A percentile compares a stretch with the other conserved stretches of the same genome.
Evolutionary conservation across 768 basidiomycete species (phyloP).

Genomic region (Suillus brevipes): DNA sequence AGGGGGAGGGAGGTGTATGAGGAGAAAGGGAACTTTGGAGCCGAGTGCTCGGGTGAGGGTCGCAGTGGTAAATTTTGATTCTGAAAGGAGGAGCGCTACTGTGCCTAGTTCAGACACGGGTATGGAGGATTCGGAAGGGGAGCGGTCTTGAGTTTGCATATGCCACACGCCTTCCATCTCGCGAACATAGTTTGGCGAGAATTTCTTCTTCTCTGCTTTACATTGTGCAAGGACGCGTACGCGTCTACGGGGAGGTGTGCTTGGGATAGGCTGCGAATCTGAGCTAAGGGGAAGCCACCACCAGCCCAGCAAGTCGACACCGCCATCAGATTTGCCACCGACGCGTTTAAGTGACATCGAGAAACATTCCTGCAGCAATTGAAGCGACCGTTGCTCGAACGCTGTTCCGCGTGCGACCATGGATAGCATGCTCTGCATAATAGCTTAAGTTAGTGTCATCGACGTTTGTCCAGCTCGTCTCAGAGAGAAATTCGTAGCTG

Average conservation of each 20-base stretch:
- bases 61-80: constrained; percentile 75
- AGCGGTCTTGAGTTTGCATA: constrained; percentile 18
- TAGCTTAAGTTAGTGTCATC: too few relatives aligned
- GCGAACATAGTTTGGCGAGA: constrained; percentile 77
- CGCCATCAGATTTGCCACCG: constrained; percentile 88
- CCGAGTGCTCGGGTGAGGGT: constrained; percentile 70
- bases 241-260: constrained; percentile 41
- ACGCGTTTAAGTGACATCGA: constrained; percentile 81
- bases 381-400: constrained; percentile 72
- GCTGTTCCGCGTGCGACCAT: constrained; percentile 67
- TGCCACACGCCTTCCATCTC: constrained; percentile 90
- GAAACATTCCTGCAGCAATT: constrained; percentile 58
- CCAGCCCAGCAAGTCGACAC: constrained; percentile 87
- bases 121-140: background rate
- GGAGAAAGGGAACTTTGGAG: constrained; percentile 75
- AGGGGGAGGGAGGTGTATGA: constrained; percentile 68
- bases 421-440: constrained; percentile 28
- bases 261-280: constrained; percentile 4
- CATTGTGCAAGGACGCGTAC: constrained; percentile 85
- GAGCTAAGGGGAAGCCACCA: constrained; percentile 73
- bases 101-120: constrained; percentile 12
- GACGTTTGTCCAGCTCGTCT: too few relatives aligned
- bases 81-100: constrained; percentile 78
- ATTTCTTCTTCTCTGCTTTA: constrained; percentile 85
- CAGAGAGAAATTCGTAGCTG: too few relatives aligned